These are phyloP conservation scores for Cichorium intybus DNA, from an alignment of 140 eudicot genomes.

Conservation along the genomic window DNA sequence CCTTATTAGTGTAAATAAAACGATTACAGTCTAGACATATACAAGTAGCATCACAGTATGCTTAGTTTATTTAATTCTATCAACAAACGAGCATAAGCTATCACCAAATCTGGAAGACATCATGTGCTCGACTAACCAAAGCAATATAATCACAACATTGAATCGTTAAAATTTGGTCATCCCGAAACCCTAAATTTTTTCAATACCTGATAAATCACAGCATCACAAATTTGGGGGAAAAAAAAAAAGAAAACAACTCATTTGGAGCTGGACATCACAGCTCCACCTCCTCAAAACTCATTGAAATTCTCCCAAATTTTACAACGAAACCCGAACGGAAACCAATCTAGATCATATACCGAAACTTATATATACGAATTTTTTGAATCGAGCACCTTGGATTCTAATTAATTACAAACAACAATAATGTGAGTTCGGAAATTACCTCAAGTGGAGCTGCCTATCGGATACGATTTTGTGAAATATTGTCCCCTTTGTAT, in stretches of 20 bases:
- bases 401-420: neutral
- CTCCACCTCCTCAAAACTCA: constrained; percentile 6
- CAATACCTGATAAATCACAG: neutral
- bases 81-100: no score
- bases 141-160: neutral
- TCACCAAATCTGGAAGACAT: no score
- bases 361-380: neutral
- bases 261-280: constrained; percentile 1
- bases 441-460: constrained; percentile 34
- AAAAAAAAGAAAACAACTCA: neutral
- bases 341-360: neutral
- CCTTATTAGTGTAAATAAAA: no score
- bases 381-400: neutral
- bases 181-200: neutral
- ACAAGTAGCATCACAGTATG: constrained; percentile 4
- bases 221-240: neutral
- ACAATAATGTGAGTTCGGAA: constrained; percentile 1
- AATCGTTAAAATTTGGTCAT: neutral
- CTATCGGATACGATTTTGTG: constrained; percentile 7
- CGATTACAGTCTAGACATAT: neutral
- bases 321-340: neutral
- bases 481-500: constrained; percentile 10
- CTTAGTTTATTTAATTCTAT: neutral
- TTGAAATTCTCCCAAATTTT: neutral
- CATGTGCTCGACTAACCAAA: no score